These are phyloP conservation scores for Zygotorulaspora sp. DNA, from an alignment of 805 yeast genomes.

Conservation along the genomic window DNA sequence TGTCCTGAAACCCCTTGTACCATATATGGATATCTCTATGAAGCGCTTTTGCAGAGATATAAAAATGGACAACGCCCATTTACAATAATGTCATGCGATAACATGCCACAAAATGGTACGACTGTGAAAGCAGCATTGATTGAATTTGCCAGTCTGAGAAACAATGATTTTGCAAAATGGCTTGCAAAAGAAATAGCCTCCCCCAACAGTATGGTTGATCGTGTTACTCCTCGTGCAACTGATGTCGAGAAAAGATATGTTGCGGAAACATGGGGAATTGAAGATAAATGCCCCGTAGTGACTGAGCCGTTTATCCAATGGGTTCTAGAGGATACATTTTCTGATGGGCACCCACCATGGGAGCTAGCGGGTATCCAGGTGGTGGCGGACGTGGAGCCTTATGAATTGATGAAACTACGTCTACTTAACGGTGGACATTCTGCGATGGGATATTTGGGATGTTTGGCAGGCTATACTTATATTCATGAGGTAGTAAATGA, in stretches of 20 bases:
- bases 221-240: conserved; percentile 10
- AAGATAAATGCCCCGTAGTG: conserved; percentile 9
- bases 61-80: conserved; percentile 8
- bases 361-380: conserved; percentile 9
- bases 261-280: conserved; percentile 4
- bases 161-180: conserved; percentile 7
- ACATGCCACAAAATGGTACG: conserved; percentile 10
- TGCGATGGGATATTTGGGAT: conserved; percentile 10
- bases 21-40: conserved; percentile 8
- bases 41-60: conserved; percentile 7
- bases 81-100: conserved; percentile 12
- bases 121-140: conserved; percentile 7
- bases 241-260: conserved; percentile 6
- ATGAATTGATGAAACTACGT: conserved; percentile 12
- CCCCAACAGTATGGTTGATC: conserved; percentile 12
- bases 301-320: conserved; percentile 10
- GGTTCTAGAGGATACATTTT: conserved; percentile 10
- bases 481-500: conserved; percentile 11
- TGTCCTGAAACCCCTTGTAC: conserved; percentile 3
- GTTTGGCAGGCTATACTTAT: conserved; percentile 7
- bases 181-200: conserved; percentile 5
- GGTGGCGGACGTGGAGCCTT: conserved; percentile 9
- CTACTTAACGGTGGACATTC: conserved; percentile 10
- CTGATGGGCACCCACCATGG: conserved; percentile 11
- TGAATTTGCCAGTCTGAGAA: conserved; percentile 7